These are phyloP conservation scores for Graphilbum ipis-grandicollis DNA, from an alignment of 2,329 filamentous ascomycete genomes.

Conservation along the genomic window DNA sequence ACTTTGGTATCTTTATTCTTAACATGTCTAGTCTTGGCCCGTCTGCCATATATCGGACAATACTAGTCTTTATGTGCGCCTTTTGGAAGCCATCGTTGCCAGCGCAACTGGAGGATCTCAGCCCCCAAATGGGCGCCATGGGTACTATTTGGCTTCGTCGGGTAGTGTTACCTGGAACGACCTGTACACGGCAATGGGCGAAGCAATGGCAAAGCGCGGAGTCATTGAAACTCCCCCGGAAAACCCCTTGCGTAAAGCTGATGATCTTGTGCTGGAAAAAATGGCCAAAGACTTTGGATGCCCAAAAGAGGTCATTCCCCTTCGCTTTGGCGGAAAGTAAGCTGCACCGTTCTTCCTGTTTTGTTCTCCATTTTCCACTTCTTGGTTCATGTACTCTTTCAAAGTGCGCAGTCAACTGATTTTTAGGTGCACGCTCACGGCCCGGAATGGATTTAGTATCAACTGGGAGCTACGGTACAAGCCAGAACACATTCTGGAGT, in stretches of 20 bases:
- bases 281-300: slow-evolving; percentile 23
- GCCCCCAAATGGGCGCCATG: slow-evolving; percentile 19
- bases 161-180: slow-evolving; percentile 32
- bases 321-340: slow-evolving; percentile 22
- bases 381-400: too few species aligned
- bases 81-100: slow-evolving; percentile 25
- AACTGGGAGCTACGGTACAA: too few species aligned
- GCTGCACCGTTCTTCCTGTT: too few species aligned
- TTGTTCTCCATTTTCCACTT: too few species aligned
- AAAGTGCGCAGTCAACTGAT: too few species aligned
- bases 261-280: slow-evolving; percentile 16
- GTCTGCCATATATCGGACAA: slow-evolving; percentile 34
- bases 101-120: slow-evolving; percentile 15
- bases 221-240: slow-evolving; percentile 15
- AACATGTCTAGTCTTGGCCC: slow-evolving; percentile 25
- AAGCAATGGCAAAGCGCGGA: slow-evolving; percentile 19
- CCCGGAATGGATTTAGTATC: too few species aligned
- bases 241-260: slow-evolving; percentile 18
- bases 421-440: too few species aligned
- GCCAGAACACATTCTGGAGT: too few species aligned
- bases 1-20: neutral
- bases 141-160: slow-evolving; percentile 31
- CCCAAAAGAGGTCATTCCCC: slow-evolving; percentile 17
- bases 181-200: slow-evolving; percentile 27
- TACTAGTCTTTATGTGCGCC: slow-evolving; percentile 23